Percentiles rank a stretch among this genome's conserved stretches.
These are phyloP conservation scores for Funneliformis geosporum DNA, from an alignment of 192 early-diverging fungal genomes.

Conservation along the genomic window DNA sequence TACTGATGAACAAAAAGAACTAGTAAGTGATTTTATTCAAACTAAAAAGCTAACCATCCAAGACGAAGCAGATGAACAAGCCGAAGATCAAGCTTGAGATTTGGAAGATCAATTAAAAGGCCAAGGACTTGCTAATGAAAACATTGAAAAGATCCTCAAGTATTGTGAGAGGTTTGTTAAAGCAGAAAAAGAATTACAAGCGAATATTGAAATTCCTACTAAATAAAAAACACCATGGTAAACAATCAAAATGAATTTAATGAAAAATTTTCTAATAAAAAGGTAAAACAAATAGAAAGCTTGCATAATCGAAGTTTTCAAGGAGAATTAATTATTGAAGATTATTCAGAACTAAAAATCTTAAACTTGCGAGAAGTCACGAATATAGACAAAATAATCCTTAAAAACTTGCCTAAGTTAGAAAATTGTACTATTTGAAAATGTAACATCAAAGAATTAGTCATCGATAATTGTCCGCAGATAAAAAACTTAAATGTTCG, in stretches of 20 bases:
- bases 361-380: background rate
- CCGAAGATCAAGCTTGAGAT: background rate
- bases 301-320: background rate
- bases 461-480: conserved; percentile 18
- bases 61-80: conserved; percentile 4
- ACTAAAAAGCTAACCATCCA: background rate
- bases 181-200: background rate
- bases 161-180: conserved; percentile 4
- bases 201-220: background rate
- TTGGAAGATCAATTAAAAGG: conserved; percentile 1
- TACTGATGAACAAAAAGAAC: too few species aligned
- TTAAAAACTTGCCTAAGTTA: background rate
- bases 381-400: background rate
- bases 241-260: conserved; percentile 5
- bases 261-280: conserved; percentile 8
- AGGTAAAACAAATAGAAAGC: conserved; percentile 15
- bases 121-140: background rate
- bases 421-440: background rate
- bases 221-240: background rate
- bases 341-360: background rate
- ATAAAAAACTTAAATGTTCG: conserved; percentile 2
- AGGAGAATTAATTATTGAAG: conserved; percentile 13
- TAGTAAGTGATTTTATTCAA: conserved; percentile 5
- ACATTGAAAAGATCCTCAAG: background rate
- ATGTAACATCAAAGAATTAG: background rate